Evolutionary conservation across 2,329 filamentous ascomycete species (phyloP), one percentile per base, ranked within the genome.

Genomic region (Mollisia scopiformis): DNA sequence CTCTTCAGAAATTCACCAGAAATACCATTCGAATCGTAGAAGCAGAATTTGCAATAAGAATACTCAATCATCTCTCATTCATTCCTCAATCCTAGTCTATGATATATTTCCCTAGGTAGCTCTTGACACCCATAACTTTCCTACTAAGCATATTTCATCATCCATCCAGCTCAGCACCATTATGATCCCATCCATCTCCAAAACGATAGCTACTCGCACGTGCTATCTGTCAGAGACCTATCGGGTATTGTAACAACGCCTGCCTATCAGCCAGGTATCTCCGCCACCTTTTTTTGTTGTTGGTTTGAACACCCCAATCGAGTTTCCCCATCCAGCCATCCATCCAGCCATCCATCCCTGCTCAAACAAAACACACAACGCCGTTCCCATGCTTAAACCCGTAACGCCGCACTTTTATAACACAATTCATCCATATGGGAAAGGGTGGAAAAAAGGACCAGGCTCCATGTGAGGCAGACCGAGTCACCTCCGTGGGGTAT

Each of bases 401-500:
- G n/a, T 31, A 51, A 51, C 49, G 27, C 49, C 49, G 28, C 25
- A 47, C 27, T 49, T 35, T 49, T 49, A 14, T 47, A 23, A 21
- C 10, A 56, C n/a, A 39, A 46, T 27, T 28, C n/a, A n/a, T n/a
- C 23, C 16, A 53, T 43, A 28, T 46, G 16, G 25, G 43, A 52
- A n/a, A n/a, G n/a, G n/a, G n/a, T n/a, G n/a, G n/a, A 57, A 57
- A 50, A 50, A 19, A 30, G 23, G 58, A 55, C 33, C 10, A 23
- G 19, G 39, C 30, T 50, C 50, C 46, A 33, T 19, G 11, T 41
- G 25, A 50, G 31, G 56, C 13, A 27, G 59, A 21, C 27, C 37
- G 50, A 57, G 31, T 37, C 52, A 53, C 60, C 37, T 31, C 53
- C 55, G 28, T 61, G 55, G 55, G n/a, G 50, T 61, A 61, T 58